Base-by-base conservation (phyloP, 208 protist species). In the Wallacemonas sp. region DNA sequence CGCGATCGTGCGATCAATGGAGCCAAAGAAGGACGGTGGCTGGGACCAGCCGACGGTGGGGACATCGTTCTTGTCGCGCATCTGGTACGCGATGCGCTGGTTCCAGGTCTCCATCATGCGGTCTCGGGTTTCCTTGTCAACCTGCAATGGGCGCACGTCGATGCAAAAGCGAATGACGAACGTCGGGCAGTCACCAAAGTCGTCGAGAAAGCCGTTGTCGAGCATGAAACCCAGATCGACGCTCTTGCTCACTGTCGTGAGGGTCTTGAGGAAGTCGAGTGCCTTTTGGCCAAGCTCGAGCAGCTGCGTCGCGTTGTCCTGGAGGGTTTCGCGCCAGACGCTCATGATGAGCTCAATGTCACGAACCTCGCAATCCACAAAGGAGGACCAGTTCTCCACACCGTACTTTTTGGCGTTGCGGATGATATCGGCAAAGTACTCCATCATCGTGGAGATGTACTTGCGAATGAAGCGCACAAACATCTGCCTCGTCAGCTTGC, bases 111-210 rank as follows among this genome's bases (percentile, higher is more conserved):
- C 55, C 70, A 91, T 73, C 74, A 96, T 85, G 9, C 76, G 69
- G 23, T 88, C 85, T 3, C 81, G 78, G 36, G 65, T 78, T 30
- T 86, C 76, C 27, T 63, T 70, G 52, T 85, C 81, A 3, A 96
- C 26, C 61, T 93, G 80, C 68, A 81, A 72, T 30, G 67, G 41
- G 9, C 90, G 80, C 23, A 78, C 75, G 43, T 87, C 77, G 36
- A 96, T 47, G 30, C 68, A 71, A 68, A 92, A 96, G 60, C 76
- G 83, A 3, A 96, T 66, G 26, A 91, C 77, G 72, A 96, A 96
- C 2, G 85, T 90, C 12, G 90, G 90, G 55, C 80, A 92, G 70
- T 96, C 90, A 27, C 86, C 90, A 72, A 94, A 96, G 70, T 88
- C 77, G 44, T 93, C 85, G 12, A 96, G 71, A 27, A 96, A 68